phyloP scores from a whole-genome alignment of 73 alveolate genomes.

The Tetrahymena malaccensis region DNA sequence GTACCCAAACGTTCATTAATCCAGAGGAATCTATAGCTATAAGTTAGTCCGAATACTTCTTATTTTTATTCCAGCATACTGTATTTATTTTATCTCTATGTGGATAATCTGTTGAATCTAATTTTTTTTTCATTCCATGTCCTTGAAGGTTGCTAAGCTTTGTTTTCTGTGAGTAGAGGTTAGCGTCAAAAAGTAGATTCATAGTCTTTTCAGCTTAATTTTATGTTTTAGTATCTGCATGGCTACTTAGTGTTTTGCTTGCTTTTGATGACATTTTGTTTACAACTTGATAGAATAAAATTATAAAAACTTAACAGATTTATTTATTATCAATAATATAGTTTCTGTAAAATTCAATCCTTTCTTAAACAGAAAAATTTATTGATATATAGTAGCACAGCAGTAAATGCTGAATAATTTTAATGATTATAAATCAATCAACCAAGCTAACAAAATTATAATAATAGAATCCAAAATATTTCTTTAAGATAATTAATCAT shows the following conservation, averaged over 20 bases:
- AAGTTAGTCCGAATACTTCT: conserved; percentile 16
- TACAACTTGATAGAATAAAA: too few species aligned
- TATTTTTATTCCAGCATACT: conserved; percentile 23
- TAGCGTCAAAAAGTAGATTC: neutral
- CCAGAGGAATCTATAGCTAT: conserved; percentile 39
- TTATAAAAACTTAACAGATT: neutral
- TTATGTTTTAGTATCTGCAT: neutral
- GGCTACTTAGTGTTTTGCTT: neutral
- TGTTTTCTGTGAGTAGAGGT: neutral
- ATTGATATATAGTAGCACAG: too few species aligned
- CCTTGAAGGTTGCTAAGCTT: neutral
- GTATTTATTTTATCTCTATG: conserved; percentile 1
- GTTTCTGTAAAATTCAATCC: neutral
- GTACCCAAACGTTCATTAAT: conserved; percentile 32
- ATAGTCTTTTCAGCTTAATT: neutral
- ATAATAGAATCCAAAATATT: too few species aligned
- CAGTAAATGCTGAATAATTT: neutral
- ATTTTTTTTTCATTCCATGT: neutral
- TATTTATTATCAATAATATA: too few species aligned
- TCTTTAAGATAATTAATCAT: too few species aligned
- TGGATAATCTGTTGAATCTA: neutral
- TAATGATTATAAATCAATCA: neutral
- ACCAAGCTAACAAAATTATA: neutral
- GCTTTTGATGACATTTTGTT: neutral
- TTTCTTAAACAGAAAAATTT: neutral